A percentile compares a stretch with the other conserved stretches of the same genome.
Conservation (phyloP, 306 rosid genomes). For the Casuarina glauca region DNA sequence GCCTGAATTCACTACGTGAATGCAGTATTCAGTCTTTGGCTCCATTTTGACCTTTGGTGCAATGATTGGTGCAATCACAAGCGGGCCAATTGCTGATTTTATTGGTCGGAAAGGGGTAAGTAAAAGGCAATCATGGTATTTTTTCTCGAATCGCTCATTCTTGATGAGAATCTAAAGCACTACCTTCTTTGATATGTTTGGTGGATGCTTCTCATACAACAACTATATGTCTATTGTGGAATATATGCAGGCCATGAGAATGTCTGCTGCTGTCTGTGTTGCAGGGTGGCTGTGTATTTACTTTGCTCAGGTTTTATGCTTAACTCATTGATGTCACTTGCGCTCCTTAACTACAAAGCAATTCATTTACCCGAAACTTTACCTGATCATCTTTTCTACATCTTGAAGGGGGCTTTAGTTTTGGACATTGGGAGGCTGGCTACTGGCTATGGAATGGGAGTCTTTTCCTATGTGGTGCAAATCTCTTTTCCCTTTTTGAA, state of each 20-base stretch:
- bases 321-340: background rate
- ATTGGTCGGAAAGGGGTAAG: conserved; percentile 85
- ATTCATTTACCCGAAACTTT: conserved; percentile 10
- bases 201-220: conserved; percentile 9
- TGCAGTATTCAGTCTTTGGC: conserved; percentile 87
- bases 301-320: conserved; percentile 66
- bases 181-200: background rate
- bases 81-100: conserved; percentile 71
- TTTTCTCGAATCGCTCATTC: background rate
- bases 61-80: conserved; percentile 93
- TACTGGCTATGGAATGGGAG: conserved; percentile 99
- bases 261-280: conserved; percentile 62
- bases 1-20: background rate
- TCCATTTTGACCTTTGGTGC: conserved; percentile 95
- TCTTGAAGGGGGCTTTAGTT: conserved; percentile 55
- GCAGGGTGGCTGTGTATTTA: conserved; percentile 84
- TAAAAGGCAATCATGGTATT: conserved; percentile 8
- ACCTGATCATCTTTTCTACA: conserved; percentile 8
- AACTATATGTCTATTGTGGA: conserved; percentile 9
- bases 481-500: conserved; percentile 17
- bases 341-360: conserved; percentile 14
- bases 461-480: conserved; percentile 80
- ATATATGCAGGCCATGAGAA: conserved; percentile 80
- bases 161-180: background rate
- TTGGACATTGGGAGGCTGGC: conserved; percentile 87